Percentiles rank a stretch among this genome's conserved stretches.
phyloP scores from a whole-genome alignment of 1,139 yeast genomes.

The Scheffersomyces titani region DNA sequence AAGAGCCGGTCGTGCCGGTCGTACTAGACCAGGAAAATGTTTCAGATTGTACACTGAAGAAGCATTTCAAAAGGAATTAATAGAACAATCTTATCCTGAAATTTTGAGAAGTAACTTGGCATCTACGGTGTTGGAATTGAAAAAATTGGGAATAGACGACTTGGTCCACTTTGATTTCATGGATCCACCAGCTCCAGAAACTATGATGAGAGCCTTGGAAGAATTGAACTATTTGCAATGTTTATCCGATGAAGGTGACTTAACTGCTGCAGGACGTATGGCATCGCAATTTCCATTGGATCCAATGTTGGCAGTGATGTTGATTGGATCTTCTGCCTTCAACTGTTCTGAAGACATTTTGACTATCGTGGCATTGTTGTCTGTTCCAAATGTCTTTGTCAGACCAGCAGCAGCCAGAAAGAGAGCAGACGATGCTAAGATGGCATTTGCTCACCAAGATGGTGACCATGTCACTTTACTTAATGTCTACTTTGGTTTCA shows the following conservation, averaged over 20 bases:
- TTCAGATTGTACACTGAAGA: constrained; percentile 95
- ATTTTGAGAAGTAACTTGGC: constrained; percentile 88
- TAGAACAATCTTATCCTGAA: constrained; percentile 95
- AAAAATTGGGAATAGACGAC: constrained; percentile 92
- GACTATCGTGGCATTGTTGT: constrained; percentile 84
- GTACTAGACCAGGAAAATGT: constrained; percentile 98
- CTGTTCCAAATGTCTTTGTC: constrained; percentile 92
- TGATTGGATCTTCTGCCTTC: constrained; percentile 83
- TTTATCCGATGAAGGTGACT: constrained; percentile 87
- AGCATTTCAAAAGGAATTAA: constrained; percentile 90
- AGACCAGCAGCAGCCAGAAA: constrained; percentile 89
- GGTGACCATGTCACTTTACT: constrained; percentile 93
- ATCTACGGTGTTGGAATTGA: constrained; percentile 87
- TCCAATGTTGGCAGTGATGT: constrained; percentile 92
- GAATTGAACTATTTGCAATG: constrained; percentile 90
- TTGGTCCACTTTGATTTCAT: constrained; percentile 96
- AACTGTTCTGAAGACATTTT: constrained; percentile 87
- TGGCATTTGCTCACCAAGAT: constrained; percentile 86
- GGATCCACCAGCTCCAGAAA: constrained; percentile 99
- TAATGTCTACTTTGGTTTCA: constrained; percentile 85
- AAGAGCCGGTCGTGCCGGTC: constrained; percentile 99
- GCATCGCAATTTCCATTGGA: constrained; percentile 95
- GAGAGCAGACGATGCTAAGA: constrained; percentile 90
- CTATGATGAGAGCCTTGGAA: constrained; percentile 98
- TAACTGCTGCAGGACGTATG: constrained; percentile 84